Conservation (phyloP, 2,329 filamentous ascomycete genomes). For the Zopfia rhizophila region DNA sequence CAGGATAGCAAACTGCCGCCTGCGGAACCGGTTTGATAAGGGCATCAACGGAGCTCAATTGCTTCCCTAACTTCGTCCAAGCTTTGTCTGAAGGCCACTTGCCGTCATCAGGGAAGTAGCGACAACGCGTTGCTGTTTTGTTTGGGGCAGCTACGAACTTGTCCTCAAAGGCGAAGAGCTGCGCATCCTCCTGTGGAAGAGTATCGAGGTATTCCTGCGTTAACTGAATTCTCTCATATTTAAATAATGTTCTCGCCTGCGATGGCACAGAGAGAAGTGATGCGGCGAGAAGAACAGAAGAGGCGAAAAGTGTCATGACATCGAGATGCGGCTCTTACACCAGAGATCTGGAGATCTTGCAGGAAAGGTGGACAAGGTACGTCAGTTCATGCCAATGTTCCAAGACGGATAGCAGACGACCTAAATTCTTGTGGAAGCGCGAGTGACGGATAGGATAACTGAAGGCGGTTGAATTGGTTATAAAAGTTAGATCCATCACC, state of each 20-base stretch:
- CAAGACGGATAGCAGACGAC: not conserved
- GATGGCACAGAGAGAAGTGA: conserved; percentile 19
- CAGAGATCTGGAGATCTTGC: conserved; percentile 1
- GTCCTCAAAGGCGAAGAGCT: conserved; percentile 34
- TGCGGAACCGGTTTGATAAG: conserved; percentile 34
- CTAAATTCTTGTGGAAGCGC: not conserved
- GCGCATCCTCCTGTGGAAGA: conserved; percentile 31
- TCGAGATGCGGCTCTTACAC: not conserved
- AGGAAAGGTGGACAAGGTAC: not conserved
- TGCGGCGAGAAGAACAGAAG: conserved; percentile 22
- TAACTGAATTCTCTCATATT: conserved; percentile 33
- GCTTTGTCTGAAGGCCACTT: conserved; percentile 40
- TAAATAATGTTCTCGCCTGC: conserved; percentile 31
- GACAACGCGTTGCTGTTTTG: conserved; percentile 29
- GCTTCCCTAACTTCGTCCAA: conserved; percentile 31
- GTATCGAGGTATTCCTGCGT: conserved; percentile 36
- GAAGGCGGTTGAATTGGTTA: conserved; percentile 8
- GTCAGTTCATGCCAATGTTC: conserved; percentile 7
- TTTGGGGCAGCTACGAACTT: conserved; percentile 24
- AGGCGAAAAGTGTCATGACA: conserved; percentile 17
- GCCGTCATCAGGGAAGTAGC: conserved; percentile 29
- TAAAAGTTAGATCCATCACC: not conserved
- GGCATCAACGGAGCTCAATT: conserved; percentile 31
- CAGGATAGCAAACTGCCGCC: conserved; percentile 35
- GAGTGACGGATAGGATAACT: conserved; percentile 1